A percentile compares a stretch with the other conserved stretches of the same genome.
Conservation (phyloP, 192 early-diverging fungal genomes). For the Coemansia sp. region DNA sequence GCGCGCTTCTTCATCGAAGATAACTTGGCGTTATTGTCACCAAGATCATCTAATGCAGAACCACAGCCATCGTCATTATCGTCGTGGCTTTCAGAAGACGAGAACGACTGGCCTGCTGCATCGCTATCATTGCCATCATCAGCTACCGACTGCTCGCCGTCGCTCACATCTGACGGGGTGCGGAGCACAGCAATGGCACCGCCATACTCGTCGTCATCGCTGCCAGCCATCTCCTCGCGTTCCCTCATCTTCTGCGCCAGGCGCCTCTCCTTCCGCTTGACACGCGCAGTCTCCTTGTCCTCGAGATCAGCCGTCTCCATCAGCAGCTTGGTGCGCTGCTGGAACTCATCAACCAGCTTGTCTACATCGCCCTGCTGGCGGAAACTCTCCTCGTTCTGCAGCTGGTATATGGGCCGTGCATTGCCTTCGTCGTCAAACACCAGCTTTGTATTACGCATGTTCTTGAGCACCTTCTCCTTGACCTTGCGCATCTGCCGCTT, state of each 20-base stretch:
- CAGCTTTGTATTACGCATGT: constrained; percentile 68
- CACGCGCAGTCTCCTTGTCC: constrained; percentile 72
- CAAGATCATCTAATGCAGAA: constrained; percentile 21
- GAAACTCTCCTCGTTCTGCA: constrained; percentile 83
- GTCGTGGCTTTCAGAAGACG: background rate
- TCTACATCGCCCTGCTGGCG: constrained; percentile 69
- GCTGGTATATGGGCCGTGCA: constrained; percentile 69
- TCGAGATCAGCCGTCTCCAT: constrained; percentile 78
- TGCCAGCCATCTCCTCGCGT: constrained; percentile 47
- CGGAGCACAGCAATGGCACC: constrained; percentile 26
- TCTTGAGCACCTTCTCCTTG: constrained; percentile 74
- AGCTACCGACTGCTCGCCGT: constrained; percentile 10
- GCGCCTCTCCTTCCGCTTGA: constrained; percentile 71
- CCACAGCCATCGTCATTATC: constrained; percentile 20
- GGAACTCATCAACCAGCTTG: constrained; percentile 66
- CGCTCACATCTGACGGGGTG: no score
- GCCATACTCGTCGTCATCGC: constrained; percentile 22
- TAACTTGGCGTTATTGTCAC: constrained; percentile 3
- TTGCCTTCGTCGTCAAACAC: constrained; percentile 96
- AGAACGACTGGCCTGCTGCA: background rate
- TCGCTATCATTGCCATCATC: constrained; percentile 15
- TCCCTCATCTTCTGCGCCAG: constrained; percentile 66
- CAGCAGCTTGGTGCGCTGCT: constrained; percentile 63
- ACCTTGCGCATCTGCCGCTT: constrained; percentile 57
- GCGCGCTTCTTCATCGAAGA: background rate